These are phyloP conservation scores for Potentilla sterilis DNA, from an alignment of 306 rosid species.

Conservation along the genomic window DNA sequence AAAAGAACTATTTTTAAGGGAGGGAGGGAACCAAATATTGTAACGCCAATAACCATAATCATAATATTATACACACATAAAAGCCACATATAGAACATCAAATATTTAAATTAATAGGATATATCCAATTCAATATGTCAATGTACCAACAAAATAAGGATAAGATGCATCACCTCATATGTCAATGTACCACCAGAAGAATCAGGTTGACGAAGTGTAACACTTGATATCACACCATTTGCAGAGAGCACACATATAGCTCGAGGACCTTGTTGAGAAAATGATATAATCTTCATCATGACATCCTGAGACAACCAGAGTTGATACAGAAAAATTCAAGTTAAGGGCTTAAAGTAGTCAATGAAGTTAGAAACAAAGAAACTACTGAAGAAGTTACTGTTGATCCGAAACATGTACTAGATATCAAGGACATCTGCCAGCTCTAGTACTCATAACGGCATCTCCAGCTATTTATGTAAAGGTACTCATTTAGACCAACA, in stretches of 20 bases:
- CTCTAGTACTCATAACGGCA: conserved; percentile 11
- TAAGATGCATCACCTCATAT: conserved; percentile 58
- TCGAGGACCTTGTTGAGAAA: conserved; percentile 97
- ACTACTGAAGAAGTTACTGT: not conserved
- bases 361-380: conserved; percentile 7
- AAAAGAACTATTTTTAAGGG: not conserved
- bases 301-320: conserved; percentile 61
- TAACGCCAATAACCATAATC: too few species aligned
- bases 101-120: too few species aligned
- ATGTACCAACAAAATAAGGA: not conserved
- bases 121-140: not conserved
- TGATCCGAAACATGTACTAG: not conserved
- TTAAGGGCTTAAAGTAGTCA: conserved; percentile 14
- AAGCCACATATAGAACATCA: too few species aligned
- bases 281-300: conserved; percentile 92
- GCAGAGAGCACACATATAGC: conserved; percentile 91
- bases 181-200: conserved; percentile 82
- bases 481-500: conserved; percentile 9
- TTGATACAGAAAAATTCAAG: conserved; percentile 7
- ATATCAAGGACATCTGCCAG: not conserved
- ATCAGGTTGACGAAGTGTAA: conserved; percentile 94
- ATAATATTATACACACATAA: too few species aligned
- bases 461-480: conserved; percentile 10
- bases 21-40: too few species aligned
- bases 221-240: conserved; percentile 88